A percentile compares a stretch with the other conserved stretches of the same genome.
Conservation (phyloP, 306 rosid genomes). For the Vachellia pachyceras region DNA sequence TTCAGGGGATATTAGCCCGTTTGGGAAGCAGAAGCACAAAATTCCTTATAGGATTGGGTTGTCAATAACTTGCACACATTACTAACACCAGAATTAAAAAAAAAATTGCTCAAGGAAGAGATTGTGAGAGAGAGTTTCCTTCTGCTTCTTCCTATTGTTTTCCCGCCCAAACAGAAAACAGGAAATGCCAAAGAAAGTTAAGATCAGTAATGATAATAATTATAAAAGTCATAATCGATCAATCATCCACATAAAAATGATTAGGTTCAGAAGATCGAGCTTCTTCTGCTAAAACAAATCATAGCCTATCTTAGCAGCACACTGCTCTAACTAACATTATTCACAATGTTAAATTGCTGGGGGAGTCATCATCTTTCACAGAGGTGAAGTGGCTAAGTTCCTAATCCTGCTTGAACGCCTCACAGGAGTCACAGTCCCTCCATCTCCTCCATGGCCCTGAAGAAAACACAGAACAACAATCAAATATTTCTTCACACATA, state of each 20-base stretch:
- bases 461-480: neutral
- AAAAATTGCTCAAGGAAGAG: too few species aligned
- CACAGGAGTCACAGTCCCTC: slow-evolving; percentile 70
- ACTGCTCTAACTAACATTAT: neutral
- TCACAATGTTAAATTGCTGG: slow-evolving; percentile 1
- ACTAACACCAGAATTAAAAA: too few species aligned
- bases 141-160: too few species aligned
- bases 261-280: slow-evolving; percentile 28
- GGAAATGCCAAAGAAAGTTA: neutral
- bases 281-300: slow-evolving; percentile 35
- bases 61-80: too few species aligned
- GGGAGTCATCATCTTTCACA: neutral
- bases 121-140: too few species aligned
- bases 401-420: slow-evolving; percentile 66
- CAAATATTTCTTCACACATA: neutral
- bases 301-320: slow-evolving; percentile 3
- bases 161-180: neutral
- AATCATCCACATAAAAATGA: neutral
- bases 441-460: slow-evolving; percentile 66
- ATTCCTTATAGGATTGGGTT: too few species aligned
- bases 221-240: neutral
- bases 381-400: slow-evolving; percentile 12
- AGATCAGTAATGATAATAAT: neutral
- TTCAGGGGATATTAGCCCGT: too few species aligned
- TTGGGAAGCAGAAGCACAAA: too few species aligned